Evolutionary conservation across 768 basidiomycete species (phyloP), one percentile per base, ranked within the genome.

Genomic region (Lanmaoa pseudosensibilis): DNA sequence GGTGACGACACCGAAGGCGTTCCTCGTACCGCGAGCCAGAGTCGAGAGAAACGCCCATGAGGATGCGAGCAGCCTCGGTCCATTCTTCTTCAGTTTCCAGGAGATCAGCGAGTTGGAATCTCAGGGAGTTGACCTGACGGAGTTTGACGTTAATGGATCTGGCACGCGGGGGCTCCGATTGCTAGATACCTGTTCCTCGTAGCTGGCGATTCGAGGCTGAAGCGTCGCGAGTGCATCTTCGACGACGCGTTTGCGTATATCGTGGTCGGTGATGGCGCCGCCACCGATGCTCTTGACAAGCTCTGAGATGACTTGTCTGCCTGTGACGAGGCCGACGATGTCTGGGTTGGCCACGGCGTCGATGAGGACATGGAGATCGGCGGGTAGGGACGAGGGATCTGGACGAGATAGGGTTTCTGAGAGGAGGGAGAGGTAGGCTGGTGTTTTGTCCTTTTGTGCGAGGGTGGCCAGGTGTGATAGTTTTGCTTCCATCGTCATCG

Each of bases 21-120:
- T 21, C 37, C 27, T 65, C 80, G 63, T 58, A 93, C 95, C 94
- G 83, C 69, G 90, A 86, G 30, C 88, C 87, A 23, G 92, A 88
- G 70, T 98, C 96, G 40, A 97, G 78, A 7, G 93, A 94, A 40
- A 98, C 93, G 39, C 87, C 86, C 83, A 92, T 95, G 40, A 98
- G 80, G 36, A 96, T 89, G 50, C 87, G 85, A 1, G 97, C 97
- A 15, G 97, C 94, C 48, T 87, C 90, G 57, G 87, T 88, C 90
- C 94, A 98, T 69, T 94, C 92, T 70, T 99, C 95, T 51, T 95
- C 92, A 4, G 78, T 69, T 67, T 97, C 94, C 13, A 95, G 78
- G 9, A 97, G 77, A 73, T 96, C 88, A 2, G 96, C 93, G n/a
- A 97, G 84, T 67, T 95, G 86, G 65, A 92, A 92, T 54, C 93